Percentiles rank a stretch among this genome's conserved stretches.
These are phyloP conservation scores for Gossypium raimondii DNA, from an alignment of 345 rosid genomes.

Conservation along the genomic window DNA sequence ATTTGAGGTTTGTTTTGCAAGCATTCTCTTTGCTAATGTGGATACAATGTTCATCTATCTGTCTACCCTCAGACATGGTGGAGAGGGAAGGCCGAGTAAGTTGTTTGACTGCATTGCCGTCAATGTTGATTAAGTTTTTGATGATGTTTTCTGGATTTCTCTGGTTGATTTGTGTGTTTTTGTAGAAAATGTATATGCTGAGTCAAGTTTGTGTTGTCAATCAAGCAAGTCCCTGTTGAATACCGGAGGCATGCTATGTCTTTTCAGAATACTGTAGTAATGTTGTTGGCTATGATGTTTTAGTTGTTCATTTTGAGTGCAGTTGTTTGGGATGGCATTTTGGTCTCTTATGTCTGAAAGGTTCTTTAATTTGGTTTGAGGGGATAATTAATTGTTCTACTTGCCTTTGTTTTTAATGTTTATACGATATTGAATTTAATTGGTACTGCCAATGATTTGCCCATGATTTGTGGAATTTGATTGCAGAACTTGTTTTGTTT, in stretches of 20 bases:
- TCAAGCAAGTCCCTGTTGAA: not conserved
- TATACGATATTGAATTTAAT: not conserved
- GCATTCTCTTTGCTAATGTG: not conserved
- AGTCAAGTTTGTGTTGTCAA: not conserved
- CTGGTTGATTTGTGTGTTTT: not conserved
- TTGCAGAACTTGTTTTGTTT: slow-evolving; percentile 1
- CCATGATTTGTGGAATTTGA: slow-evolving; percentile 3
- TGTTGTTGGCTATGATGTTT: not conserved
- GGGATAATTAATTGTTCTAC: not conserved
- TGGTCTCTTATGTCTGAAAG: not conserved
- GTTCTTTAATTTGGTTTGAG: not conserved
- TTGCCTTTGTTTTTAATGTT: not conserved
- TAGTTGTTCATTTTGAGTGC: not conserved
- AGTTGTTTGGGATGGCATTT: not conserved
- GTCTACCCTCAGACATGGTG: not conserved
- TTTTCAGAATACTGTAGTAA: not conserved
- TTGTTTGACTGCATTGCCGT: not conserved
- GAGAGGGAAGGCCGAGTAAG: not conserved
- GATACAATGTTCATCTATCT: not conserved
- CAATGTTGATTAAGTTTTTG: not conserved
- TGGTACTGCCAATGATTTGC: not conserved
- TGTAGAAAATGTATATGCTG: not conserved
- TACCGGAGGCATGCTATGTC: not conserved
- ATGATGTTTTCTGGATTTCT: not conserved
- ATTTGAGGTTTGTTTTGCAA: slow-evolving; percentile 59